Base-by-base conservation (phyloP, 768 basidiomycete species). In the Hebeloma cylindrosporum region DNA sequence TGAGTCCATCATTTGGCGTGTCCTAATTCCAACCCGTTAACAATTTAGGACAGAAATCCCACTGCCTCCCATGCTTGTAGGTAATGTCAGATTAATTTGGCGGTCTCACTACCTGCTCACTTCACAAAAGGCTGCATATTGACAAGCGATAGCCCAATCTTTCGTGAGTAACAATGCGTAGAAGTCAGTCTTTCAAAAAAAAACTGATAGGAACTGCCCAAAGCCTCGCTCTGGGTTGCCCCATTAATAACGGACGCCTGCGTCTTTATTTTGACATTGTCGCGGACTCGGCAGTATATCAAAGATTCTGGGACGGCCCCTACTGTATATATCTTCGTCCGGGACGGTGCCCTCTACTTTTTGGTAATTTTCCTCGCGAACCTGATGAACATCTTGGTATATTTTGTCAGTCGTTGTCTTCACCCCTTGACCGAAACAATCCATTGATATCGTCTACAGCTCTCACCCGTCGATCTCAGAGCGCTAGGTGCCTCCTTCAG, bases 51-150 rank as follows among this genome's bases (percentile, higher is more conserved):
- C 17, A 63, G 62, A 56, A 16, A 58, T 54, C 14, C 55, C 55
- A 1, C 49, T 65, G n/a, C 60, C 64, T 10, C 50, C 51, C 0
- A 47, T 53, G 10, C 42, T 62, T 27, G 42, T 53, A 18, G 61
- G 63, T 64, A 40, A 22, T 50, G 20, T 10, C 22, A 9, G 29
- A 7, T 8, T 10, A 10, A 16, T 26, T 32, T 9, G 9, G 6
- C 21, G 17, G 23, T 1, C 16, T 9, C 3, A 26, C 14, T 8
- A 26, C 2, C 4, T 9, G n/a, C 34, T 31, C 3, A 9, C 5
- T 14, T 37, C 17, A 14, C 28, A 4, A 26, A 10, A 64, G 63
- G 59, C 14, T 65, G 63, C 30, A 61, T 65, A 9, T 43, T 62
- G 7, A 59, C 57, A 7, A 56, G 60, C 5, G 39, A 21, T 7